Percentiles rank a stretch among this genome's conserved stretches.
These are phyloP conservation scores for Pseudomicrostroma phylloplanum DNA, from an alignment of 1,284 basidiomycete species.

Conservation along the genomic window DNA sequence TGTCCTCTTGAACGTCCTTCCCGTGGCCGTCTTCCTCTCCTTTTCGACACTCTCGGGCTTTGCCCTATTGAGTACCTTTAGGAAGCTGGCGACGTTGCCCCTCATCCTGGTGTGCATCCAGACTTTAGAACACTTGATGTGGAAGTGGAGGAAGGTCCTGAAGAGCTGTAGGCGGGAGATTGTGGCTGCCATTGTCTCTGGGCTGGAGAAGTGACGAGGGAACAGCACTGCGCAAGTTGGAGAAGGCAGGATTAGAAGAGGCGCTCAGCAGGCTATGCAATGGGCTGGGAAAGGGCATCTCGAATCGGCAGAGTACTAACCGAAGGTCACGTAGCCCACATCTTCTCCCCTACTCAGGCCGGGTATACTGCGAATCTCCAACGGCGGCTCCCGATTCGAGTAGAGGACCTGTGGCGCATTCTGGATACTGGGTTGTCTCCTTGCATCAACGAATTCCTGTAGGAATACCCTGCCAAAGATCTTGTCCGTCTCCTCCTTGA, in stretches of 20 bases:
- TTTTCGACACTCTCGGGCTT: conserved; percentile 74
- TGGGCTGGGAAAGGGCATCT: no score
- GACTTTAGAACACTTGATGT: conserved; percentile 96
- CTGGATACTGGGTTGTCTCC: conserved; percentile 84
- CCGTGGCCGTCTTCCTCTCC: conserved; percentile 82
- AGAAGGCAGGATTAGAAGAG: background rate
- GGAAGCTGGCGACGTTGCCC: conserved; percentile 87
- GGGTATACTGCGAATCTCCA: conserved; percentile 82
- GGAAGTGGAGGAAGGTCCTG: conserved; percentile 97
- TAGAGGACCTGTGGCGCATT: conserved; percentile 98
- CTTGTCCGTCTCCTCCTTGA: conserved; percentile 94
- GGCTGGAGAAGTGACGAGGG: conserved; percentile 84
- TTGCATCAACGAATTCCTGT: conserved; percentile 98
- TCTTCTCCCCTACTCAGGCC: conserved; percentile 79
- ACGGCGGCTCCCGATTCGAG: conserved; percentile 85
- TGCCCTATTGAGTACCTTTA: conserved; percentile 95
- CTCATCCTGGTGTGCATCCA: conserved; percentile 99
- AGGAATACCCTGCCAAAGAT: conserved; percentile 95
- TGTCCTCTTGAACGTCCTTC: conserved; percentile 31
- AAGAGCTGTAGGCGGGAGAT: conserved; percentile 96
- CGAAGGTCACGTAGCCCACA: conserved; percentile 94
- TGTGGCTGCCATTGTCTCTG: conserved; percentile 67
- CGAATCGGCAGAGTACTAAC: conserved; percentile 47
- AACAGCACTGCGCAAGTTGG: conserved; percentile 65
- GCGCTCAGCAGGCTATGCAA: no score